Evolutionary conservation across 257 asterid species (phyloP).

Genomic region (Ajuga chamaepitys): DNA sequence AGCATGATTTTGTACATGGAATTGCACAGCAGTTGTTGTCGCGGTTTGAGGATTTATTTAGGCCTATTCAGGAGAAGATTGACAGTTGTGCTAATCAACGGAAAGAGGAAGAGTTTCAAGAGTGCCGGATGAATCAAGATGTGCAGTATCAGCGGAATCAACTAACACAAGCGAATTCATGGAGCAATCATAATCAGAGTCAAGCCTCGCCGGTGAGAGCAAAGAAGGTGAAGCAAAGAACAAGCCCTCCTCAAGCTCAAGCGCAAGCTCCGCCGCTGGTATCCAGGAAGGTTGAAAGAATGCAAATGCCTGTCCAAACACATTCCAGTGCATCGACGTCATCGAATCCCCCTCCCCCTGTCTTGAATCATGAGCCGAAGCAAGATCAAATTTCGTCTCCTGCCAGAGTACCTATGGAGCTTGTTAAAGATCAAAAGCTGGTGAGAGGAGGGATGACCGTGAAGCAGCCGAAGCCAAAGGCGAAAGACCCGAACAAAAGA

Average conservation of each 20-base stretch:
- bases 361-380: slow-evolving; percentile 10
- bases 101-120: slow-evolving; percentile 27
- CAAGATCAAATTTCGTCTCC: slow-evolving; percentile 47
- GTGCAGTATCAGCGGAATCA: slow-evolving; percentile 15
- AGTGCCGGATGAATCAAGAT: slow-evolving; percentile 13
- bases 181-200: slow-evolving; percentile 38
- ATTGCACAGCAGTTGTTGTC: slow-evolving; percentile 51
- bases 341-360: slow-evolving; percentile 26
- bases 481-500: slow-evolving; percentile 72
- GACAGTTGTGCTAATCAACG: slow-evolving; percentile 13
- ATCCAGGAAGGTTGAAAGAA: slow-evolving; percentile 36
- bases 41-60: slow-evolving; percentile 62
- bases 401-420: slow-evolving; percentile 30
- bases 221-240: slow-evolving; percentile 35
- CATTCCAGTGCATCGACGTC: slow-evolving; percentile 69
- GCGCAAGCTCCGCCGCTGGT: slow-evolving; percentile 11
- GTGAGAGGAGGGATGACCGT: slow-evolving; percentile 12
- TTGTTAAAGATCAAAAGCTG: slow-evolving; percentile 22
- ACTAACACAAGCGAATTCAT: slow-evolving; percentile 67
- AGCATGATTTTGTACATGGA: slow-evolving; percentile 53
- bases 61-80: slow-evolving; percentile 51
- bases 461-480: slow-evolving; percentile 86
- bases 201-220: slow-evolving; percentile 33
- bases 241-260: slow-evolving; percentile 11
- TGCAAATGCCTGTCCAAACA: slow-evolving; percentile 34